Evolutionary conservation across 495 filamentous ascomycete species (phyloP).

Genomic region (Chlorociboria aeruginascens): DNA sequence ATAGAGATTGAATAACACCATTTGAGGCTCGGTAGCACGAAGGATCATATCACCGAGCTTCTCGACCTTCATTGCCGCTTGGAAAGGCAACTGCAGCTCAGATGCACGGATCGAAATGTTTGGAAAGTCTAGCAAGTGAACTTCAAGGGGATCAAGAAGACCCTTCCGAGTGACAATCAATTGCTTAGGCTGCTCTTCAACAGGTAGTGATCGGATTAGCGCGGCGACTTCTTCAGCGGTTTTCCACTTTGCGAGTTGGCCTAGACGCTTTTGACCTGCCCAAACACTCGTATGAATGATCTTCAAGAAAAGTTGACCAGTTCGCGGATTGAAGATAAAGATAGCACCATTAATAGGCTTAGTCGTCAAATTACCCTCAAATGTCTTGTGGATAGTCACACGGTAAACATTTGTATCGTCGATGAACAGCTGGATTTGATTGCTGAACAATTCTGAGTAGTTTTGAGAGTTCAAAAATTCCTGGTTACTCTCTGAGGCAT

Average conservation of each 20-base stretch:
- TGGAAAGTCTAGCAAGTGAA: constrained; percentile 95
- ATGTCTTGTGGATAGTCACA: constrained; percentile 99
- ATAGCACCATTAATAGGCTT: constrained; percentile 99
- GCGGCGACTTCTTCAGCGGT: constrained; percentile 99
- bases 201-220: constrained; percentile 88
- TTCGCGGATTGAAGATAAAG: constrained; percentile 98
- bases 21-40: constrained; percentile 93
- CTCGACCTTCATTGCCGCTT: constrained; percentile 99
- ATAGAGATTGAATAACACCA: constrained; percentile 99
- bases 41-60: constrained; percentile 99
- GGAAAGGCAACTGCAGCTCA: constrained; percentile 95
- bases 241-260: constrained; percentile 99
- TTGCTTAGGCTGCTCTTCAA: constrained; percentile 98
- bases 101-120: constrained; percentile 99
- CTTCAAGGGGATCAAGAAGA: constrained; percentile 92
- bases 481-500: constrained; percentile 97
- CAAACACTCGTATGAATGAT: constrained; percentile 99
- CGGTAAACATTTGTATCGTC: constrained; percentile 99
- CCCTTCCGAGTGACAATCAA: constrained; percentile 98
- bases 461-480: constrained; percentile 99
- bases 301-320: constrained; percentile 96
- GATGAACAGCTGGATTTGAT: constrained; percentile 97
- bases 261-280: constrained; percentile 98
- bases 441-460: constrained; percentile 98
- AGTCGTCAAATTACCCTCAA: constrained; percentile 97